Evolutionary conservation across 106 monocot genomes (phyloP), one percentile per base, ranked within the genome.

Genomic region (Dendrobium nobile): DNA sequence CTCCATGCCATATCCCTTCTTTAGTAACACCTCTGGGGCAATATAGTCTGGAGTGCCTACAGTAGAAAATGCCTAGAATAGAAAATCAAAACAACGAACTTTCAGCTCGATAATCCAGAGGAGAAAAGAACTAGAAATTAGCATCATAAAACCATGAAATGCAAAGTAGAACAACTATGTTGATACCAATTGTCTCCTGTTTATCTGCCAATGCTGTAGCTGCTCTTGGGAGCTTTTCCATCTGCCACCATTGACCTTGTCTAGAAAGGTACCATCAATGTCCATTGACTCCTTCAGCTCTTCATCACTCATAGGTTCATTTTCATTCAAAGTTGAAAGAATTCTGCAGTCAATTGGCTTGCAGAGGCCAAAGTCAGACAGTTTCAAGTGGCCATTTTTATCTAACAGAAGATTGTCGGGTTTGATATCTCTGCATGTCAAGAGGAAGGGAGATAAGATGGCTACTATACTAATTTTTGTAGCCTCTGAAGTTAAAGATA

Each of bases 1-100:
- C 65, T 98, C 98, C 94, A 98, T 92, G 82, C 98, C 97, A 88
- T 98, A 98, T 82, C 97, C 97, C 87, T 94, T 98, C 88, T 98
- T 98, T 55, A 98, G 74, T 79, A 98, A 90, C 27, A 98, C 95
- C 91, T 98, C 98, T 67, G 98, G 98, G 37, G 98, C 98, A 89
- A 98, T 98, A 82, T 98, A 98, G 58, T 98, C 98, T 33, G 98
- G 98, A 68, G 98, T 98, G 42, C 98, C 98, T 81, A 98, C 98
- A 58, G 94, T 94, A 37, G 98, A 95, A 80, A 95, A 98, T 81
- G 98, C 98, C 98, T 98, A 82, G 48, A 90, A 73, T 79, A 80
- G 78, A 13, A 54, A 85, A 64, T 15, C 13, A 61, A 83, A 47
- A 80, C 2, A 20, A 15, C 76, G 70, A 41, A 51, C 19, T 20